Conservation (phyloP, 2,329 filamentous ascomycete species). For the Trichophaea hybrida region DNA sequence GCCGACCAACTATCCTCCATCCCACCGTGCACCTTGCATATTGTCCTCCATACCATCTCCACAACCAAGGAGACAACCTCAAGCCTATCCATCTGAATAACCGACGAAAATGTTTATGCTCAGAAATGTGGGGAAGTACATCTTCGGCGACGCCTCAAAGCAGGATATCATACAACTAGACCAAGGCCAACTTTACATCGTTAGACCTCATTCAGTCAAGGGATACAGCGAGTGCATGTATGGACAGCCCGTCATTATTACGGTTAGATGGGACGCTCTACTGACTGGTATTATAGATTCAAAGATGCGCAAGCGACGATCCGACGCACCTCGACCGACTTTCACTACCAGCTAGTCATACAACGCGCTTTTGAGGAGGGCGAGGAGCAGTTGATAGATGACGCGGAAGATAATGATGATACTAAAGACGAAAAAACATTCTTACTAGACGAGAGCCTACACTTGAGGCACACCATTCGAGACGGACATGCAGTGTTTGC, state of each 20-base stretch:
- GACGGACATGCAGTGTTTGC: constrained; percentile 77
- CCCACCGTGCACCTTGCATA: not conserved
- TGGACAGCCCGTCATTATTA: constrained; percentile 3
- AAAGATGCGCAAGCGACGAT: constrained; percentile 90
- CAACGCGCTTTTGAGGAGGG: constrained; percentile 96
- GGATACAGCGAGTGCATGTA: constrained; percentile 90
- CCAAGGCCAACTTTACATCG: constrained; percentile 92
- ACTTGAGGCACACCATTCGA: constrained; percentile 70
- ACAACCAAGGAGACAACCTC: not conserved
- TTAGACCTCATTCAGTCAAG: constrained; percentile 86
- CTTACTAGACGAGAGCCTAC: constrained; percentile 78
- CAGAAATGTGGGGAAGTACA: constrained; percentile 62
- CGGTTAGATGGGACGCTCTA: not conserved
- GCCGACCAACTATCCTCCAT: not conserved
- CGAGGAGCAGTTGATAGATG: constrained; percentile 77
- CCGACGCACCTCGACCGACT: constrained; percentile 83
- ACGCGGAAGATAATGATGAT: constrained; percentile 79
- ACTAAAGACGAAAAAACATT: constrained; percentile 97
- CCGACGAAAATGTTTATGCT: constrained; percentile 40
- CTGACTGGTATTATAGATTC: constrained; percentile 39
- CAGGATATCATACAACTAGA: constrained; percentile 89
- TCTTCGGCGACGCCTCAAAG: constrained; percentile 78
- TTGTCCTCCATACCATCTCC: not conserved
- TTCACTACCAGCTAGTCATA: constrained; percentile 91
- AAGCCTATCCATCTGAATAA: not conserved